phyloP scores from a whole-genome alignment of 768 basidiomycete genomes.

The Suillus decipiens region DNA sequence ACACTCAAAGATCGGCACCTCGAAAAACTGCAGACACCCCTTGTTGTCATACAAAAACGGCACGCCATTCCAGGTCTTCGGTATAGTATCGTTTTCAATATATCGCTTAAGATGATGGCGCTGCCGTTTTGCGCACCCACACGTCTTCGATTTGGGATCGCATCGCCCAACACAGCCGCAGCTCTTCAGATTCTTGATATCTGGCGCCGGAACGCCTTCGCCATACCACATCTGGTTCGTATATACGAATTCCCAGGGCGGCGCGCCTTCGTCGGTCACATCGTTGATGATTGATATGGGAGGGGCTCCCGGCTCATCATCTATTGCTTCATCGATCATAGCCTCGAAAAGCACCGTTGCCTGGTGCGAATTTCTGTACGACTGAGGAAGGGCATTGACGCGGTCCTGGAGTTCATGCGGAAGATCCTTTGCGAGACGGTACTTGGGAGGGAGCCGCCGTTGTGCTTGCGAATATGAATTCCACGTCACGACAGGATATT shows the following conservation, averaged over 20 bases:
- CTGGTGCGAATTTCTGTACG: slow-evolving; percentile 42
- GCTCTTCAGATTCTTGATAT: slow-evolving; percentile 54
- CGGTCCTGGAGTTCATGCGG: slow-evolving; percentile 65
- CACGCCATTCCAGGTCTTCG: slow-evolving; percentile 36
- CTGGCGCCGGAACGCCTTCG: slow-evolving; percentile 66
- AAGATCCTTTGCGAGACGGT: slow-evolving; percentile 48
- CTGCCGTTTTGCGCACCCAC: slow-evolving; percentile 69
- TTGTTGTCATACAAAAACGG: slow-evolving; percentile 73
- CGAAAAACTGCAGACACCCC: slow-evolving; percentile 51
- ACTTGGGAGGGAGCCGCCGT: slow-evolving; percentile 23
- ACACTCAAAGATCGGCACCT: slow-evolving; percentile 82
- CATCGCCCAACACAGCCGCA: slow-evolving; percentile 80
- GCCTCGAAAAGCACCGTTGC: slow-evolving; percentile 62
- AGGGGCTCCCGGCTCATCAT: slow-evolving; percentile 71
- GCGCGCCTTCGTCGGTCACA: slow-evolving; percentile 67
- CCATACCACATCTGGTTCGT: slow-evolving; percentile 80
- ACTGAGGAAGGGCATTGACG: slow-evolving; percentile 52
- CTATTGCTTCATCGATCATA: slow-evolving; percentile 61
- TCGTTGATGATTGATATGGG: slow-evolving; percentile 64
- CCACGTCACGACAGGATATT: slow-evolving; percentile 26
- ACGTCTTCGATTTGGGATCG: slow-evolving; percentile 71
- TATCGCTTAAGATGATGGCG: slow-evolving; percentile 31
- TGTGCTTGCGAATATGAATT: slow-evolving; percentile 19
- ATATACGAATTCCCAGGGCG: slow-evolving; percentile 87
- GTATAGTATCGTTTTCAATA: slow-evolving; percentile 21